Evolutionary conservation across 208 protist species (phyloP), one percentile per base, ranked within the genome.

Genomic region (Acanthamoeba triangularis): DNA sequence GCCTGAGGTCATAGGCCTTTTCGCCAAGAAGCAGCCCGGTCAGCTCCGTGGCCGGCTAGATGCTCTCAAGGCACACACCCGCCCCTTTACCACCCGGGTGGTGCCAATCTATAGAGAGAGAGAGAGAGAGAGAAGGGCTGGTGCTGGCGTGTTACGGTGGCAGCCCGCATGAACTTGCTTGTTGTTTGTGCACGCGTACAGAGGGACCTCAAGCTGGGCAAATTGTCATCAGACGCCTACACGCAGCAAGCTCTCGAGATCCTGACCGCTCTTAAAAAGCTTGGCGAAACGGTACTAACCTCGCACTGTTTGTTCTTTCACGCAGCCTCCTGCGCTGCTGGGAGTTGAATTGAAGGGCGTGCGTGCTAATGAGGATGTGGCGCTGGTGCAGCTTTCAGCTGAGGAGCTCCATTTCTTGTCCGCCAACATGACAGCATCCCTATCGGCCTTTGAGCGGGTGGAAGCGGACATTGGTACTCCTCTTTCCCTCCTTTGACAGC

Each of bases 1-100:
- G n/a, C 97, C 98, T 20, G 98, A 98, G 65, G 97, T 98, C 76
- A 98, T 98, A 52, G 95, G 96, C 65, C 33, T 98, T n/a, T 98
- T 98, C 94, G 98, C 98, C 25, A 97, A 98, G 76, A 97, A 97
- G 41, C 95, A 98, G 95, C 96, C 97, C 54, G 93, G 69, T 18
- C 67, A 80, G 84, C 90, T 98, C n/a, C 78, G 98, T 35, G 72
- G 65, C 16, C 93, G 95, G 30, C 61, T 98, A 8, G 37, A 59
- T 37, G 92, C 54, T 7, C 61, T 98, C 49, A 94, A 97, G 90
- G 96, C 96, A 61, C 28, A 13, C 47, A 52, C 72, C 14, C 30
- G 3, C n/a, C 41, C 18, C 5, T 33, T 18, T 63, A 23, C 16
- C 28, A 52, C 35, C 44, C 3, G 87, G 41, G 4, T 94, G n/a